These are phyloP conservation scores for Themeda triandra DNA, from an alignment of 176 grass and related monocot species.

Conservation along the genomic window DNA sequence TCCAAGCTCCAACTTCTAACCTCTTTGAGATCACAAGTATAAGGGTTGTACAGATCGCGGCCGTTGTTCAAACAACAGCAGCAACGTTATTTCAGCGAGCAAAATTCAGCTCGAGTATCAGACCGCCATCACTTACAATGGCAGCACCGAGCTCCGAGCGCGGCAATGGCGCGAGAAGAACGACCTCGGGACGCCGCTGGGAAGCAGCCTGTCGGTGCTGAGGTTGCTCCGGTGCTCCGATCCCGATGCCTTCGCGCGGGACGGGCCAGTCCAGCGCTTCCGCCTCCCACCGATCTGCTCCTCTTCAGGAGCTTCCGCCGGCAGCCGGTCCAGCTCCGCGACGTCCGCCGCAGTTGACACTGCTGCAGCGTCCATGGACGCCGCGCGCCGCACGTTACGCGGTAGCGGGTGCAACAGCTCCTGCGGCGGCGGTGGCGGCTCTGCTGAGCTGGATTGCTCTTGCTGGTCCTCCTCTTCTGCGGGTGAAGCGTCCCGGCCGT, in stretches of 20 bases:
- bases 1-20: background rate
- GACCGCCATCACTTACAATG: slow-evolving; percentile 48
- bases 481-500: background rate
- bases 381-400: slow-evolving; percentile 49
- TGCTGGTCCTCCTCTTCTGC: background rate
- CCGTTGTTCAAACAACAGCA: background rate
- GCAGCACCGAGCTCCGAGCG: slow-evolving; percentile 57
- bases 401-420: background rate
- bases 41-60: background rate
- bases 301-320: slow-evolving; percentile 36
- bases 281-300: slow-evolving; percentile 26
- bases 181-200: slow-evolving; percentile 31
- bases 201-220: slow-evolving; percentile 26
- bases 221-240: slow-evolving; percentile 3
- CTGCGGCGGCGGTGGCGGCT: background rate
- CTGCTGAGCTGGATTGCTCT: background rate
- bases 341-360: slow-evolving; percentile 15
- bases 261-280: slow-evolving; percentile 20
- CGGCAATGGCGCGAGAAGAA: slow-evolving; percentile 70
- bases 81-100: slow-evolving; percentile 10
- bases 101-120: slow-evolving; percentile 25
- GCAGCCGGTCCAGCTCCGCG: slow-evolving; percentile 16
- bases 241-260: slow-evolving; percentile 6
- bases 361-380: slow-evolving; percentile 53
- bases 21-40: slow-evolving; percentile 36